Evolutionary conservation across 2,329 filamentous ascomycete species (phyloP), one percentile per base, ranked within the genome.

Genomic region (Pseudocercospora eumusae): DNA sequence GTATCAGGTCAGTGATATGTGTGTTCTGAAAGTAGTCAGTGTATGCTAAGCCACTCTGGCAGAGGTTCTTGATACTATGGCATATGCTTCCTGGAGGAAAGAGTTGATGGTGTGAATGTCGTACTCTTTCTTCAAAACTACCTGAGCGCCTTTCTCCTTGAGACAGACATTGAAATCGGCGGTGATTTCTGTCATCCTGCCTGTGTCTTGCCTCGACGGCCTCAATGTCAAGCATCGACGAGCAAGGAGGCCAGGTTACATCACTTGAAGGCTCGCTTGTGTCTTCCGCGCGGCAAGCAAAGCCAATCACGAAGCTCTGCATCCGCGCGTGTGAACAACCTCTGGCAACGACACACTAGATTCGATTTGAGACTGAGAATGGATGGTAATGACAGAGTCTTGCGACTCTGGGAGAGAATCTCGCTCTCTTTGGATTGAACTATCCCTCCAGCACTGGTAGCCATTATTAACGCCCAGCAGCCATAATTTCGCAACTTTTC

Each of bases 61-160:
- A 65, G 56, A 84, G 72, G 44, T n/a, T 25, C 40, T 44, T 23
- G 70, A 10, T 80, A 96, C 93, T 76, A 98, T 97, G 74, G 89
- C 86, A 78, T 96, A 95, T 57, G 95, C 95, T 78, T 98, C 93
- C 74, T 93, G 92, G 33, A 98, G 81, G 74, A 98, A 99, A 71
- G 90, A 89, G 75, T 97, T 91, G 56, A 95, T 84, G 57, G 73
- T 71, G 52, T 74, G 73, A 56, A 76, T 70, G 62, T 74, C 74
- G 64, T 76, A 79, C 10, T 71, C 72, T 63, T 78, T 74, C 59
- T 75, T 69, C 77, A 82, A 67, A 11, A 83, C 81, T 7, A 81
- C 77, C 27, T 79, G 78, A 49, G 83, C 82, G 18, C 66, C 75
- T 84, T 78, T 84, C 69, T 82, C 78, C 70, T 83, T 83, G 23